Percentiles rank a stretch among this genome's conserved stretches.
Conservation (phyloP, 495 filamentous ascomycete species). For the Friedmanniomyces simplex region DNA sequence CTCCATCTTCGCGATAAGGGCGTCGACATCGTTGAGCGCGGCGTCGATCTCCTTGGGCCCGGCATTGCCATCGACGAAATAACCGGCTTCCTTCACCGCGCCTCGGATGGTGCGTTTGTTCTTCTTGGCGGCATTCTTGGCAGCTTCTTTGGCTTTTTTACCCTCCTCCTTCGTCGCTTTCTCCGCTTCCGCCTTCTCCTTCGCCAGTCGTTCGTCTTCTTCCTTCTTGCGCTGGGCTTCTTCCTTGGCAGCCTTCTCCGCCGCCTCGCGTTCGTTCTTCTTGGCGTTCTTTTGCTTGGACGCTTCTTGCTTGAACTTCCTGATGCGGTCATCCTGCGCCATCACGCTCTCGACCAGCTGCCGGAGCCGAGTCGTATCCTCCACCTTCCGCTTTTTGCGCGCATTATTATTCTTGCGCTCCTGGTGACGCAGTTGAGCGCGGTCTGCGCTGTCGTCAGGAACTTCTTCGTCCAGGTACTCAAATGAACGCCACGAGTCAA, state of each 20-base stretch:
- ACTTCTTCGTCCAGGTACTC: conserved; percentile 99
- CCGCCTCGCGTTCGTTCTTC: conserved; percentile 80
- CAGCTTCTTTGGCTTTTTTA: conserved; percentile 97
- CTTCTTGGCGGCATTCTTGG: conserved; percentile 98
- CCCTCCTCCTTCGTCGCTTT: conserved; percentile 68
- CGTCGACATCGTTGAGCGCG: conserved; percentile 76
- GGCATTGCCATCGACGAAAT: conserved; percentile 62
- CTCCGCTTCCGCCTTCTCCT: conserved; percentile 75
- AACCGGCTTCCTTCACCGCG: conserved; percentile 92
- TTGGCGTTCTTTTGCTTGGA: conserved; percentile 91
- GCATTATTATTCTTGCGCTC: conserved; percentile 97
- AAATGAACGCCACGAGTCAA: conserved; percentile 94
- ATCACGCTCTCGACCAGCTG: conserved; percentile 79
- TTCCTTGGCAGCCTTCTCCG: conserved; percentile 71
- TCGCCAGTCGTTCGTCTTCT: conserved; percentile 63
- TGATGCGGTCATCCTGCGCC: conserved; percentile 83
- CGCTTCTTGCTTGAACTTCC: conserved; percentile 85
- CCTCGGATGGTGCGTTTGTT: conserved; percentile 91
- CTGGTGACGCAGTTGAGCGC: conserved; percentile 94
- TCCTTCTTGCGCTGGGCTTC: conserved; percentile 67
- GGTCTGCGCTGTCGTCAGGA: conserved; percentile 95
- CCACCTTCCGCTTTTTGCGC: conserved; percentile 97
- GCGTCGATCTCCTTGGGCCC: conserved; percentile 64
- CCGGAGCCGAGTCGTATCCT: conserved; percentile 84
- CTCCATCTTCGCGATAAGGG: conserved; percentile 81